Conservation (phyloP, 2,329 filamentous ascomycete species). For the Talaromyces sp. region DNA sequence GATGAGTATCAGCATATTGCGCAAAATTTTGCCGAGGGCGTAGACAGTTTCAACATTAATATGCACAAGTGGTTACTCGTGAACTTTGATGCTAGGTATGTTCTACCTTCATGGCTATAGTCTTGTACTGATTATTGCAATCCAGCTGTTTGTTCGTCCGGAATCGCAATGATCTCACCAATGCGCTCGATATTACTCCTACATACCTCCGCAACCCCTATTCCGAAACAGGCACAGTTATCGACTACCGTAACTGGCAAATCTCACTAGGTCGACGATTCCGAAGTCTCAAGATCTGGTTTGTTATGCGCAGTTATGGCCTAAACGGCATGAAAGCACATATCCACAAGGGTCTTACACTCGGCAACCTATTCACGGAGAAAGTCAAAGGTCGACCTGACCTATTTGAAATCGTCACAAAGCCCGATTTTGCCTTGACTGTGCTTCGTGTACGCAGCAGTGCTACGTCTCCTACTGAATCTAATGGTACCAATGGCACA, state of each 20-base stretch:
- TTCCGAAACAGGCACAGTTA: constrained; percentile 79
- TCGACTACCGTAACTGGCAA: constrained; percentile 96
- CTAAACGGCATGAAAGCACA: constrained; percentile 71
- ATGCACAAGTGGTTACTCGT: constrained; percentile 97
- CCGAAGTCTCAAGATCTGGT: constrained; percentile 90
- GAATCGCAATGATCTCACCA: constrained; percentile 71
- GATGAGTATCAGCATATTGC: constrained; percentile 75
- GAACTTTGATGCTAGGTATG: constrained; percentile 72
- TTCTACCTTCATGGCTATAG: background rate
- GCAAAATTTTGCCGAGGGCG: constrained; percentile 56
- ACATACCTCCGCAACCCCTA: constrained; percentile 80
- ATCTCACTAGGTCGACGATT: constrained; percentile 89
- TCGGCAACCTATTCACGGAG: constrained; percentile 69
- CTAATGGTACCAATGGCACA: constrained; percentile 24
- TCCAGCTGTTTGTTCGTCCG: constrained; percentile 74
- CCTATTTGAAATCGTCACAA: constrained; percentile 72
- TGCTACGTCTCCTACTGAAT: constrained; percentile 14
- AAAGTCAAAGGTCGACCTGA: constrained; percentile 62
- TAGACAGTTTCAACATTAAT: constrained; percentile 92
- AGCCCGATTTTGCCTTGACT: constrained; percentile 74
- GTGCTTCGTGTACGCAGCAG: constrained; percentile 66
- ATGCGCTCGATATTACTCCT: constrained; percentile 74
- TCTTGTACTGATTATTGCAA: background rate
- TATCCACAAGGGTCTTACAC: constrained; percentile 64
- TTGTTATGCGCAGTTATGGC: constrained; percentile 82